Evolutionary conservation across 164 flowering plant species (phyloP), one percentile per base, ranked within the genome.

Genomic region (Magnolia officinalis): DNA sequence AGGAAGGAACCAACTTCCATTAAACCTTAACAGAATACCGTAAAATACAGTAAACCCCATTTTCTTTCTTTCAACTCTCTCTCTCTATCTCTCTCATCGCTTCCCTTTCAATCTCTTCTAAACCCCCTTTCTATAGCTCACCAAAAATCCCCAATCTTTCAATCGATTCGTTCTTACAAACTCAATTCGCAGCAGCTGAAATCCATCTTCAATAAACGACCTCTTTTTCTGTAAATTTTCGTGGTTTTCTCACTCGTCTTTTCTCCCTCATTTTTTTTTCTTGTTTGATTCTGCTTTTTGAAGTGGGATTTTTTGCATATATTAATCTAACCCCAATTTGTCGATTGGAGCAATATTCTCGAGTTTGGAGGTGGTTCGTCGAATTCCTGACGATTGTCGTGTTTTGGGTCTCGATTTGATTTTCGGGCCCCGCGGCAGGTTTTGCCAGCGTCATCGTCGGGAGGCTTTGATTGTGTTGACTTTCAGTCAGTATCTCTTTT

Each of bases 1-100:
- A 29, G 49, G 49, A 67, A 67, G 70, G 49, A 24, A 24, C 70
- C 37, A 67, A 67, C 45, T 67, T 67, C 70, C 45, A 67, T 67
- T 67, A 67, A 67, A 67, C 70, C 70, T 67, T 67, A 67, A 67
- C 70, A 9, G 70, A 67, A 67, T 67, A 67, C 70, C 70, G 70
- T 67, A 67, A 67, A 67, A 67, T 29, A 67, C 50, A 29, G 70
- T 67, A 67, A 67, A 67, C 70, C 70, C 70, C 45, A 10, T 29
- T n/a, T 64, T 59, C n/a, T 19, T 59, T 19, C 63, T 14, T 64
- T 21, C 67, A n/a, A n/a, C 24, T 21, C 21, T 19, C 67, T 67
- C 70, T 67, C 67, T 64, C 70, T 67, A n/a, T 67, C 70, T 67
- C 45, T 67, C 70, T 67, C 21, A 4, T 64, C 19, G 24, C 67